A percentile compares a stretch with the other conserved stretches of the same genome.
Conservation (phyloP, 345 rosid species). For the Pistacia vera region DNA sequence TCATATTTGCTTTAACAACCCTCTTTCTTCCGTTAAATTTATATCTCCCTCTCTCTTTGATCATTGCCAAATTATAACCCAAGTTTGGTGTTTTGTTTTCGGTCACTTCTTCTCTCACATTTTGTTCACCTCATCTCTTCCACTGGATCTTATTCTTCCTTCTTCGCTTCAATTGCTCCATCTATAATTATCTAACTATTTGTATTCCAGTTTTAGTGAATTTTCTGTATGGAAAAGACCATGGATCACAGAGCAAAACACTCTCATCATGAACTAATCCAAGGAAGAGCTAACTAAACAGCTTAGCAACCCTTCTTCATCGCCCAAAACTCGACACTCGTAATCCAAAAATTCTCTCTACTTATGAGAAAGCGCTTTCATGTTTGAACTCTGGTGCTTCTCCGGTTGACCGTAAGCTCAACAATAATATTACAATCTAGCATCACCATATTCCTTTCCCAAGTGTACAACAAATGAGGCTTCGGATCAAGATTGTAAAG, state of each 20-base stretch:
- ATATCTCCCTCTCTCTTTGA: not conserved
- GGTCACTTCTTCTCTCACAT: conserved; percentile 7
- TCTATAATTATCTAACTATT: too few species aligned
- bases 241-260: conserved; percentile 35
- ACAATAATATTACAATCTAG: not conserved
- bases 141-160: not conserved
- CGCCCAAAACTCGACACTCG: conserved; percentile 39
- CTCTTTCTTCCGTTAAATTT: not conserved
- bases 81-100: not conserved
- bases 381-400: conserved; percentile 40
- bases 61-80: not conserved
- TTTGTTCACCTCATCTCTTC: not conserved
- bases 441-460: conserved; percentile 27
- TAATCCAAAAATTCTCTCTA: conserved; percentile 56
- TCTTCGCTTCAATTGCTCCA: too few species aligned
- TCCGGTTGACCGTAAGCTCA: conserved; percentile 22
- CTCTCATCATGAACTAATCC: conserved; percentile 55
- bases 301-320: conserved; percentile 46
- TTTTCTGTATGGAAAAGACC: conserved; percentile 6
- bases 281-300: conserved; percentile 63
- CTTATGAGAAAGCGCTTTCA: conserved; percentile 69
- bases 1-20: not conserved
- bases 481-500: conserved; percentile 23
- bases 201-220: not conserved
- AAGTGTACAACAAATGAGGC: conserved; percentile 28